These are phyloP conservation scores for Saccharomycopsis olivae DNA, from an alignment of 805 yeast species.

Conservation along the genomic window DNA sequence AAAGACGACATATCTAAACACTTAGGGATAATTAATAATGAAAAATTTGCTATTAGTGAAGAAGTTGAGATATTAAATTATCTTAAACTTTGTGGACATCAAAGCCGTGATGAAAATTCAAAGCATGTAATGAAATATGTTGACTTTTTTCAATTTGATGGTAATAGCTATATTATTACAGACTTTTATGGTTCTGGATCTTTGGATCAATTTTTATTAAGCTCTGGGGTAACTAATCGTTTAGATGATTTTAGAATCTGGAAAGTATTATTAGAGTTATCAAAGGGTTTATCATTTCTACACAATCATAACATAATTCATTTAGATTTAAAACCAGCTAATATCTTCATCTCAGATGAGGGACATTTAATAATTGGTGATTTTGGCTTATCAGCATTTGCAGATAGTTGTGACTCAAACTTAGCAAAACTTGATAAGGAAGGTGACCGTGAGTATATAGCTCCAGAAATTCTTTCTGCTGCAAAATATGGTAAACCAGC, in stretches of 20 bases:
- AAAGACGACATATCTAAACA: constrained; percentile 11
- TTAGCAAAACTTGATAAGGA: constrained; percentile 56
- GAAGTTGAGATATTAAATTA: constrained; percentile 28
- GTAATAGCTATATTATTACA: constrained; percentile 80
- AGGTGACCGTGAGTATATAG: constrained; percentile 96
- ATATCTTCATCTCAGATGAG: constrained; percentile 87
- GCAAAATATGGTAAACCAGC: constrained; percentile 86
- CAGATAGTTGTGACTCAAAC: not conserved
- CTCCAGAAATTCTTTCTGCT: constrained; percentile 84
- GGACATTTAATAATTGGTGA: constrained; percentile 93
- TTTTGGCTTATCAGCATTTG: constrained; percentile 77
- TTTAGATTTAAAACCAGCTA: constrained; percentile 91
- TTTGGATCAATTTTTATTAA: constrained; percentile 66
- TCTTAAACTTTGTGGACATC: constrained; percentile 20
- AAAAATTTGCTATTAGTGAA: constrained; percentile 18
- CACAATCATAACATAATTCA: constrained; percentile 71
- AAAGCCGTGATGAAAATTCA: constrained; percentile 39
- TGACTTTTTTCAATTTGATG: constrained; percentile 77
- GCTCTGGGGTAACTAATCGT: constrained; percentile 62
- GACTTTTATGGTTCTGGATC: constrained; percentile 95
- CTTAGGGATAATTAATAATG: constrained; percentile 4
- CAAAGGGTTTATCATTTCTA: constrained; percentile 69
- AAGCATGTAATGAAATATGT: constrained; percentile 71
- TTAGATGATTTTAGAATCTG: constrained; percentile 96
- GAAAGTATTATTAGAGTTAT: constrained; percentile 83